Evolutionary conservation across 306 rosid genomes (phyloP), one percentile per base, ranked within the genome.

Genomic region (Pyrus pyrifolia): DNA sequence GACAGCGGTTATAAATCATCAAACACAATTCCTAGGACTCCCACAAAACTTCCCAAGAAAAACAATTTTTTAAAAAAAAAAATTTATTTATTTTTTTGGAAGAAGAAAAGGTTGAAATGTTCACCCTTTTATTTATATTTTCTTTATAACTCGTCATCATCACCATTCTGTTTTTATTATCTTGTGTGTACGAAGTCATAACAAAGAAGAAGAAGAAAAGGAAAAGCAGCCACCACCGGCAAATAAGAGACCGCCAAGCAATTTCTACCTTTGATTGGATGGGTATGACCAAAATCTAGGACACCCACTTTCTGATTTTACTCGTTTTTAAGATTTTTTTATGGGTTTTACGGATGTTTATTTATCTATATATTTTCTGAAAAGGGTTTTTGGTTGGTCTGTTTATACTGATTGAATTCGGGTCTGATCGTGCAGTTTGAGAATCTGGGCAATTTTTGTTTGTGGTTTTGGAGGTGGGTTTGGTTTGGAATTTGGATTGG

Each of bases 1-100:
- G 68, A 53, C 74, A 80, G 81, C 87, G 83, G 82, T 89, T 85
- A 76, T 80, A 84, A 72, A 82, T 82, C 85, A 69, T 71, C 70
- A 49, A 59, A 55, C 59, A 40, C 68, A 68, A 69, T 23, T 67
- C 67, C 38, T 25, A 18, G 30, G 27, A 42, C 78, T 63, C 79
- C 75, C 78, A 71, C 76, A 69, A 67, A 74, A 74, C 68, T 66
- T 81, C 55, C 12, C 22, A n/a, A 35, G 40, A 10, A 60, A 49
- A 49, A 49, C 6, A 46, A 40, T 29, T 57, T 46, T 42, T 42
- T 61, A 25, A 0, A 30, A 30, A 25, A 25, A 25, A 25, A 25
- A 25, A 25, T 77, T 44, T 9, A 8, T n/a, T 80, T 67, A 12
- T 46, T 57, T 63, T 23, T 51, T 53, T 14, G 44, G 21, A 70